Evolutionary conservation across 1,139 yeast genomes (phyloP), one percentile per base, ranked within the genome.

Genomic region (Suhomyces wounanorum): DNA sequence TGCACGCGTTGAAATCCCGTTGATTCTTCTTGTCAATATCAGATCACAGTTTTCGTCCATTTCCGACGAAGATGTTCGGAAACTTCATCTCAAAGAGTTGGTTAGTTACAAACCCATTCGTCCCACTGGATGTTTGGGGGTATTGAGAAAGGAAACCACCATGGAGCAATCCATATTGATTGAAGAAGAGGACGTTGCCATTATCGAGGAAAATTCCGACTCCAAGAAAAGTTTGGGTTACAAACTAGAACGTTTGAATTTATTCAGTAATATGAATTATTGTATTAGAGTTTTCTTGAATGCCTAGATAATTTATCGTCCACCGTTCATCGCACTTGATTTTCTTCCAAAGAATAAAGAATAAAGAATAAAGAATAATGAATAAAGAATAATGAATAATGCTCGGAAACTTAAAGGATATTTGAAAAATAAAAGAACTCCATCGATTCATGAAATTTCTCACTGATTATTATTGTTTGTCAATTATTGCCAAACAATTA

Each of bases 251-350:
- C 42, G 43, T 26, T 17, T 51, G 8, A 44, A 40, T 8, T 31
- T 59, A 11, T 48, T 55, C 38, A 58, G 55, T 18, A 57, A 54
- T 31, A 14, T 56, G 26, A 47, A 48, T 41, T 48, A 48, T 25
- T 54, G 60, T 43, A 49, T 57, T 16, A 41, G 52, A 49, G 48
- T 59, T 3, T 58, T 48, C 41, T 35, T 59, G 33, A 40, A 51
- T 38, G 52, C 51, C 11, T 52, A 37, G 26, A 40, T 31, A 8
- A 21, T 21, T 4, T 21, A 4, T 21, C 6, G 23, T 21, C 23
- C 23, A 21, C 3, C 23, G n/a, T 21, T 4, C 23, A 21, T 21
- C 6, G 23, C 23, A 21, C 3, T 21, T 21, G 6, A n/a, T n/a
- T n/a, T n/a, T n/a, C n/a, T n/a, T n/a, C n/a, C n/a, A n/a, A n/a